Evolutionary conservation across 257 asterid genomes (phyloP), one percentile per base, ranked within the genome.

Genomic region (Striga asiatica): DNA sequence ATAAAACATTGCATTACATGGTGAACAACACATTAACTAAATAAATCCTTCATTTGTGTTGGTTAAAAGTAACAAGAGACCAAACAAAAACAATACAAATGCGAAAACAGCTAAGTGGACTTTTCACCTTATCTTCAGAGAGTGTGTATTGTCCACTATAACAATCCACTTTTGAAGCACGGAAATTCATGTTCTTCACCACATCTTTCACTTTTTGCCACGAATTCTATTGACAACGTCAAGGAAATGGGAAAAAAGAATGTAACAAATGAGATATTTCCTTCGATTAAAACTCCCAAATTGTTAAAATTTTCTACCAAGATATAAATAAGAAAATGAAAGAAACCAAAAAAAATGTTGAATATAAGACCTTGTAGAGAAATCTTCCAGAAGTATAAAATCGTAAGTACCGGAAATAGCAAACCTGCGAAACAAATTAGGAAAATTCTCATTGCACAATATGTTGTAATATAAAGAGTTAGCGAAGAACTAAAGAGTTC

Each of bases 331-430:
- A 0, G 52, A 58, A 19, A 19, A 35, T 55, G 64, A 16, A 16
- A 39, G 56, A 23, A 35, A 60, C 23, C 23, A 60, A 9, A 43
- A 18, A 3, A 2, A 7, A 27, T 27, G 32, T 7, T 27, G 7
- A 27, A 2, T 27, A 7, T 43, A 43, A 12, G 60, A 91, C 98
- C 97, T 91, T 84, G 58, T 91, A 88, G 27, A 87, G 84, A 65
- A 91, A 91, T 71, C 89, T 87, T 53, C 98, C 98, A 57, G 97
- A 88, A 56, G 94, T 84, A 77, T 84, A 91, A 76, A 91, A 87
- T 66, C 95, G 74, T 80, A 91, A 25, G 80, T 91, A 91, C 50
- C 97, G 92, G 76, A 39, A 91, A 74, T 91, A 91, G 77, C 97
- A 88, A 39, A 91, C 98, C 98, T 91, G 86, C 64, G 57, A 66